phyloP scores from a whole-genome alignment of 2,329 filamentous ascomycete species.

The Chrysoporthe puriensis region DNA sequence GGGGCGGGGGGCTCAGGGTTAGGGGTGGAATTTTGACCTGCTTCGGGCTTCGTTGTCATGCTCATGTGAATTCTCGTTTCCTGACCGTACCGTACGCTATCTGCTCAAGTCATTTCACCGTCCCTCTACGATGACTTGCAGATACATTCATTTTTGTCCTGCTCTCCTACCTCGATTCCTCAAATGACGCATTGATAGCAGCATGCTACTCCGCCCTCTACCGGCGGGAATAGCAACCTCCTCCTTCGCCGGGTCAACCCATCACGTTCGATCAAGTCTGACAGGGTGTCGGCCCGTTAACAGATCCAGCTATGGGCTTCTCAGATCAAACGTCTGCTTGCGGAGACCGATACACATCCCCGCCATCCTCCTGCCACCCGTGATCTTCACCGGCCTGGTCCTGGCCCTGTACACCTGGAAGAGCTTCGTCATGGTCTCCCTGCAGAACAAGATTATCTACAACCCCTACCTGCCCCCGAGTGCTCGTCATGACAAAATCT shows the following conservation, averaged over 20 bases:
- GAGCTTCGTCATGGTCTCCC: conserved; percentile 74
- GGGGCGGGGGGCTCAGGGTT: too few relatives aligned
- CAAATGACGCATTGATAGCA: conserved; percentile 14
- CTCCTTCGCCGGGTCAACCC: conserved; percentile 28
- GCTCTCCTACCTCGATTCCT: neutral
- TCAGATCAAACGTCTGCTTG: conserved; percentile 18
- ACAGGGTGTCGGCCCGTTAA: neutral
- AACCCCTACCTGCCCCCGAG: conserved; percentile 77
- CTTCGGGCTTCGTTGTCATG: neutral
- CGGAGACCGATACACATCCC: conserved; percentile 41
- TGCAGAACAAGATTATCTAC: conserved; percentile 83
- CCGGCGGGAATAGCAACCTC: conserved; percentile 1
- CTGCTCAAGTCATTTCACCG: neutral
- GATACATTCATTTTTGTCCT: neutral
- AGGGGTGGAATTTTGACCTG: too few relatives aligned
- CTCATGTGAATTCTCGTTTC: neutral
- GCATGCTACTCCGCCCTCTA: conserved; percentile 25
- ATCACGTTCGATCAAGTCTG: conserved; percentile 6
- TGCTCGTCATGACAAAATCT: conserved; percentile 67
- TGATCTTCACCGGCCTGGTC: conserved; percentile 68
- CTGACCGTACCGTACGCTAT: neutral
- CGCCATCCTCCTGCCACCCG: conserved; percentile 63
- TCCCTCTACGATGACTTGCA: neutral
- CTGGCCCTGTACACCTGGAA: conserved; percentile 68
- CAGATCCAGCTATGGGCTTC: conserved; percentile 15